Conservation (phyloP, 1,284 basidiomycete species). For the Mycena sp. region DNA sequence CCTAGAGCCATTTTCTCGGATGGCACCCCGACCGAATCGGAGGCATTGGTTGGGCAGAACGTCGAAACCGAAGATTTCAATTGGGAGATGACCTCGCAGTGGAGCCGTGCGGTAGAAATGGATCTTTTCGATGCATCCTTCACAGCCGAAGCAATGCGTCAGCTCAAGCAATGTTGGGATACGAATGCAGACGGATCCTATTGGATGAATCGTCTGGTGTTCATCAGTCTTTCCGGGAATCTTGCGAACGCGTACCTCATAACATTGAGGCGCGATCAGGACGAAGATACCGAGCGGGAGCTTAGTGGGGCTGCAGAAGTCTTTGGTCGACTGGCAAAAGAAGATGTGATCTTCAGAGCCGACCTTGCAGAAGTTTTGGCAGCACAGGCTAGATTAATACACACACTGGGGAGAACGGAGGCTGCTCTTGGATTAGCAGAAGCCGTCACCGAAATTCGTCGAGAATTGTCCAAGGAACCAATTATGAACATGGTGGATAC, state of each 20-base stretch:
- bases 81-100: slow-evolving; percentile 14
- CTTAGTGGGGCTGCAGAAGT: slow-evolving; percentile 9
- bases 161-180: slow-evolving; percentile 16
- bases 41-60: slow-evolving; percentile 17
- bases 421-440: no score
- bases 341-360: slow-evolving; percentile 16
- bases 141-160: slow-evolving; percentile 7
- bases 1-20: neutral
- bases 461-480: no score
- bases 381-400: slow-evolving; percentile 20
- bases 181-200: slow-evolving; percentile 5
- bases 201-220: slow-evolving; percentile 18
- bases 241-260: slow-evolving; percentile 16
- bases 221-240: slow-evolving; percentile 24
- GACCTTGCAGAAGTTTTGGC: slow-evolving; percentile 27
- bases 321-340: slow-evolving; percentile 17
- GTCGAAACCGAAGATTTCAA: slow-evolving; percentile 7
- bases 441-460: no score
- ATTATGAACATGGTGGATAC: no score
- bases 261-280: neutral
- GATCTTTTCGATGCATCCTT: slow-evolving; percentile 9
- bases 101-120: slow-evolving; percentile 6
- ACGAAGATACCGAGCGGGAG: slow-evolving; percentile 16
- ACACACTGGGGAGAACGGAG: no score
- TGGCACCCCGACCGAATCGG: neutral